Percentiles rank a stretch among this genome's conserved stretches.
Conservation (phyloP, 805 yeast species). For the Lipomyces sp. region DNA sequence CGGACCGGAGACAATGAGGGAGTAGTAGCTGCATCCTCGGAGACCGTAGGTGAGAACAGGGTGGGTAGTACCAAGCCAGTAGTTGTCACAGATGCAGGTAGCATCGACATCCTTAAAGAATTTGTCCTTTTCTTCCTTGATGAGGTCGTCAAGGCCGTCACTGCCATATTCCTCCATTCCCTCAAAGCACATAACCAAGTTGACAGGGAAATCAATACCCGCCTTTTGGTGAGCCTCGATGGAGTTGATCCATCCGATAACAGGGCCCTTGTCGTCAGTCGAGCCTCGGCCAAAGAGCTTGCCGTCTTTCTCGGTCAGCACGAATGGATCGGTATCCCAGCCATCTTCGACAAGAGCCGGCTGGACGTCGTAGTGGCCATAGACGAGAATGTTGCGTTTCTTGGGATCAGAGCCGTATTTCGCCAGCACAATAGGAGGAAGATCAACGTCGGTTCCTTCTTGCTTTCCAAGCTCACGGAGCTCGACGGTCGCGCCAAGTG, state of each 20-base stretch:
- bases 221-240: conserved; percentile 85
- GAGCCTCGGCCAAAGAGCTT: conserved; percentile 88
- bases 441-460: conserved; percentile 56
- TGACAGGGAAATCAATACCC: conserved; percentile 88
- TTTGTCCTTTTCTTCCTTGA: conserved; percentile 68
- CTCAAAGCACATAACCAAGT: conserved; percentile 88
- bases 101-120: conserved; percentile 90
- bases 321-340: conserved; percentile 92
- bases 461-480: conserved; percentile 81
- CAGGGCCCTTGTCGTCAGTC: conserved; percentile 98
- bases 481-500: conserved; percentile 74
- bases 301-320: conserved; percentile 62
- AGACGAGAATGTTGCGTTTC: conserved; percentile 85
- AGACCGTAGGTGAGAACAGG: conserved; percentile 97
- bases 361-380: conserved; percentile 98
- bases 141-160: conserved; percentile 79
- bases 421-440: conserved; percentile 95
- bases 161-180: conserved; percentile 99
- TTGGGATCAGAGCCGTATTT: conserved; percentile 76
- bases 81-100: conserved; percentile 94
- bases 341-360: conserved; percentile 93
- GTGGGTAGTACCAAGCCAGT: conserved; percentile 95
- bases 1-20: conserved; percentile 79
- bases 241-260: conserved; percentile 92
- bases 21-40: conserved; percentile 94